Evolutionary conservation across 2,329 filamentous ascomycete species (phyloP).

Genomic region (Colletotrichum lentis): DNA sequence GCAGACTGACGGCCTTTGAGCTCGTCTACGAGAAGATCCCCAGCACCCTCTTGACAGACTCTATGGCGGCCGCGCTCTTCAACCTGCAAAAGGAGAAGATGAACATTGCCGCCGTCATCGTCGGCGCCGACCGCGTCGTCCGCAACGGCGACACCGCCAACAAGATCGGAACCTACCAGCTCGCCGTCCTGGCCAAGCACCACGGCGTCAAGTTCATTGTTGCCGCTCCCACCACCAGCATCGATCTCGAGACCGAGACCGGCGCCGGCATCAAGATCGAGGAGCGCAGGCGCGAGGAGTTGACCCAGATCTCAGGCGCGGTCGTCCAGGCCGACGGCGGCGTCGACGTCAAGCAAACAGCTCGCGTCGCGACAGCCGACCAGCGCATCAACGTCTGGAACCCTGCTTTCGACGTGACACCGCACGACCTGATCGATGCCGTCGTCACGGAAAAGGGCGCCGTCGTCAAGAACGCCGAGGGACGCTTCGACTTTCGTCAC

Average conservation of each 20-base stretch:
- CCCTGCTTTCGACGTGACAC: slow-evolving; percentile 95
- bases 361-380: slow-evolving; percentile 80
- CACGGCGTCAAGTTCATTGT: slow-evolving; percentile 95
- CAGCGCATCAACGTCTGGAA: slow-evolving; percentile 91
- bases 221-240: slow-evolving; percentile 91
- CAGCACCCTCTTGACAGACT: slow-evolving; percentile 91
- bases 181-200: slow-evolving; percentile 87
- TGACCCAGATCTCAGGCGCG: slow-evolving; percentile 85
- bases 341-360: slow-evolving; percentile 69
- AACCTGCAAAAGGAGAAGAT: slow-evolving; percentile 65
- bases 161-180: slow-evolving; percentile 94
- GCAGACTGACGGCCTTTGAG: slow-evolving; percentile 92
- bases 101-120: slow-evolving; percentile 85
- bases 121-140: slow-evolving; percentile 93
- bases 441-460: slow-evolving; percentile 93
- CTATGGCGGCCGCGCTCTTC: slow-evolving; percentile 92
- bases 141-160: slow-evolving; percentile 98
- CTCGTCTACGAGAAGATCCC: slow-evolving; percentile 94
- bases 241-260: slow-evolving; percentile 81
- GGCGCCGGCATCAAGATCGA: slow-evolving; percentile 89
- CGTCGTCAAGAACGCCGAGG: slow-evolving; percentile 77
- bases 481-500: slow-evolving; percentile 71
- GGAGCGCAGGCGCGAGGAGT: slow-evolving; percentile 80
- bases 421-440: slow-evolving; percentile 85
- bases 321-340: slow-evolving; percentile 69